Conservation (phyloP, 257 asterid species). For the Rubia yunnanensis region DNA sequence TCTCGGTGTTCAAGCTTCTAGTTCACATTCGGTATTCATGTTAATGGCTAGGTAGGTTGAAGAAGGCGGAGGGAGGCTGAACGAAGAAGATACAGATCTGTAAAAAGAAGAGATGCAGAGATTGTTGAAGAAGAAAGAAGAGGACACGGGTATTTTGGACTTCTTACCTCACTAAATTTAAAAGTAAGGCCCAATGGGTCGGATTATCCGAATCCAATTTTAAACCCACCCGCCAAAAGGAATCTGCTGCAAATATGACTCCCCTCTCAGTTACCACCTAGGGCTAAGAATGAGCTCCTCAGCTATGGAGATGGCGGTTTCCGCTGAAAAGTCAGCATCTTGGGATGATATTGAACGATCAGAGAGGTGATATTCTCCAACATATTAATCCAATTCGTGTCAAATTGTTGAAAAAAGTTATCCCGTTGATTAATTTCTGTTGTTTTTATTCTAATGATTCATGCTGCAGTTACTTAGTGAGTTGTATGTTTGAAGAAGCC, state of each 20-base stretch:
- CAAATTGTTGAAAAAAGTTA: background rate
- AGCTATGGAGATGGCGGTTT: background rate
- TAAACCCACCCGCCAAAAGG: background rate
- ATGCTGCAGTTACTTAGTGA: constrained; percentile 56
- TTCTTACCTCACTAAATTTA: too few relatives aligned
- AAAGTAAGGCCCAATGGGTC: too few relatives aligned
- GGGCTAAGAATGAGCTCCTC: background rate
- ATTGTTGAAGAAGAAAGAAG: too few relatives aligned
- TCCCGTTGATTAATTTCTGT: background rate
- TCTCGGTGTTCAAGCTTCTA: too few relatives aligned
- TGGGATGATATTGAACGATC: constrained; percentile 14
- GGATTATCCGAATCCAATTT: background rate
- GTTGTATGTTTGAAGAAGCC: constrained; percentile 73
- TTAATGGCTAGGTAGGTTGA: too few relatives aligned
- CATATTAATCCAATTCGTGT: background rate
- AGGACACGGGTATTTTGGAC: too few relatives aligned
- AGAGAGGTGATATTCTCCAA: constrained; percentile 9
- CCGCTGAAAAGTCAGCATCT: background rate
- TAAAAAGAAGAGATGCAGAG: too few relatives aligned
- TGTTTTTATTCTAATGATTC: background rate
- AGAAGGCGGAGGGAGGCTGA: too few relatives aligned
- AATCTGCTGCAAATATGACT: background rate
- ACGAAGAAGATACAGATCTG: too few relatives aligned
- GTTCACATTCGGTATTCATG: too few relatives aligned
- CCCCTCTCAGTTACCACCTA: background rate